These are phyloP conservation scores for Monosporozyma solicola DNA, from an alignment of 805 yeast genomes.

Conservation along the genomic window DNA sequence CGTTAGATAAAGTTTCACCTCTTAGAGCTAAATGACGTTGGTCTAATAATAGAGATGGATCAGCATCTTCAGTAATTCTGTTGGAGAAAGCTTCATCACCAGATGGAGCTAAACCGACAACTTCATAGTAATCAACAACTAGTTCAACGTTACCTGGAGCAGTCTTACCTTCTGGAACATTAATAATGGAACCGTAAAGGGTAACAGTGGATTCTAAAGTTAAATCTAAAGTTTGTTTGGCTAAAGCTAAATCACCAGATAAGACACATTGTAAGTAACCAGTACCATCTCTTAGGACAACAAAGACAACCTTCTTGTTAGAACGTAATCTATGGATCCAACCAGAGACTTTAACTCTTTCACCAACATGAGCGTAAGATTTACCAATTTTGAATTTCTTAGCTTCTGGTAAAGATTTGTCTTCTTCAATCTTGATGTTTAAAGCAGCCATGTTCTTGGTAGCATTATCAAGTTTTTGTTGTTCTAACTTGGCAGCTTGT, in stretches of 20 bases:
- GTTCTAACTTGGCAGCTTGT: slow-evolving; percentile 43
- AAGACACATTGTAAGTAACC: slow-evolving; percentile 85
- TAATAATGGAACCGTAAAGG: slow-evolving; percentile 69
- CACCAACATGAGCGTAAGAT: slow-evolving; percentile 46
- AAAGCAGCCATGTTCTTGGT: slow-evolving; percentile 70
- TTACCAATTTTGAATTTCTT: slow-evolving; percentile 53
- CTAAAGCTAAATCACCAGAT: slow-evolving; percentile 85
- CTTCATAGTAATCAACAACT: slow-evolving; percentile 78
- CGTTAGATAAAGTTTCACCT: slow-evolving; percentile 89
- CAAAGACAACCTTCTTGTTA: slow-evolving; percentile 86
- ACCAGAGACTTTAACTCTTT: slow-evolving; percentile 74
- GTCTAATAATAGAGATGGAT: slow-evolving; percentile 85
- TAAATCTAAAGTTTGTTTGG: slow-evolving; percentile 72
- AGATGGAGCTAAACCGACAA: slow-evolving; percentile 88
- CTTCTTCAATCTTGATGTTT: slow-evolving; percentile 66
- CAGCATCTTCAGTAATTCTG: slow-evolving; percentile 88
- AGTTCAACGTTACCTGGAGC: slow-evolving; percentile 98
- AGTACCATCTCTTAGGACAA: slow-evolving; percentile 91
- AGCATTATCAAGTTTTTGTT: slow-evolving; percentile 60
- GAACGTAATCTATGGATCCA: slow-evolving; percentile 94
- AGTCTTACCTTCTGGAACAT: slow-evolving; percentile 89
- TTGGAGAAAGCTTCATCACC: slow-evolving; percentile 95
- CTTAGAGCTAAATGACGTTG: slow-evolving; percentile 93
- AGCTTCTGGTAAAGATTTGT: slow-evolving; percentile 63
- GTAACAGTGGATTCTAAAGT: slow-evolving; percentile 82